Evolutionary conservation across 257 asterid genomes (phyloP), one percentile per base, ranked within the genome.

Genomic region (Solanum sejunctum): DNA sequence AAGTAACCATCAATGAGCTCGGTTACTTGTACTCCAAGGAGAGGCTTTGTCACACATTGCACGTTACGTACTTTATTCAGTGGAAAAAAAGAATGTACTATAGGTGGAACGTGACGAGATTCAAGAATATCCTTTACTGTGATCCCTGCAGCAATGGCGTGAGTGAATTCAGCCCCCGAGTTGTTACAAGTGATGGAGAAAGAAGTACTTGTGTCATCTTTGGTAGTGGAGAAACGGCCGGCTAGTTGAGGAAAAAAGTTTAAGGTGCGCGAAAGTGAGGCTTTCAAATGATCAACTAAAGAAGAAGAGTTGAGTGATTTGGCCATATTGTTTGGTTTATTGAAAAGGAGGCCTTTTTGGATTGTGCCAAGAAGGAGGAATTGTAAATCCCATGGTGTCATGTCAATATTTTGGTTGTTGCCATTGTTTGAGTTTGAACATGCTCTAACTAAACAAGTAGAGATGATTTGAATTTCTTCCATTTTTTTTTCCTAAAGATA

Each of bases 221-320:
- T 80, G 4, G 51, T 9, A 15, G 82, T 10, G 54, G 79, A 81
- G 2, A 88, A 71, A 71, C 92, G 94, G 45, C 96, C 96, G 2
- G 90, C 88, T 23, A 93, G 90, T 1, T 90, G 94, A 39, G 93
- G 92, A 7, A 90, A 93, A 86, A 86, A 89, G 84, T 87, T 84
- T 10, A 93, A 89, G 2, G 93, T 67, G 17, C 57, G 84, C 7
- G 88, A 87, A n/a, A 85, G 88, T 12, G 90, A 67, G 7, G 12
- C 28, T 17, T 85, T 85, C 56, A 85, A 75, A 32, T 77, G 86
- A 3, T 87, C 39, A 12, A 85, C 18, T 12, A 83, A 15, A 12
- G 43, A 64, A 36, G 5, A 11, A 1, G 57, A 39, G 61, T 51
- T 7, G 2, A 36, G 9, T 32, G 77, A 28, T 26, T 75, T 28